These are phyloP conservation scores for Pyrenochaeta sp. DNA, from an alignment of 2,329 filamentous ascomycete genomes.

Conservation along the genomic window DNA sequence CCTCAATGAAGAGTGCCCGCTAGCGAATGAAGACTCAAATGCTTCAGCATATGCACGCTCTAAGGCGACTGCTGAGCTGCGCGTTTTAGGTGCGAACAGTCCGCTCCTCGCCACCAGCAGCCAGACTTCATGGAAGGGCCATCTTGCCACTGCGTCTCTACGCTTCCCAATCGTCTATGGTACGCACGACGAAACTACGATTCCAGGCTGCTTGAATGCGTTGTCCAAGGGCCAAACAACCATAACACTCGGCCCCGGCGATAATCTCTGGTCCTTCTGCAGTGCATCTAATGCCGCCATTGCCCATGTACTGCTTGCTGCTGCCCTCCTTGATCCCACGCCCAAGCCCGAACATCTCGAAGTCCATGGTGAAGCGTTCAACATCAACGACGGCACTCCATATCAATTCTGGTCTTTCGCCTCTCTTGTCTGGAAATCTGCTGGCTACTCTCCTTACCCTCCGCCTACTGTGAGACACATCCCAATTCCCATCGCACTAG, in stretches of 20 bases:
- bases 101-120: neutral
- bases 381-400: constrained; percentile 45
- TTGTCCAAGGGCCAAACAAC: constrained; percentile 29
- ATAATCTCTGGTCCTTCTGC: constrained; percentile 42
- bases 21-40: constrained; percentile 19
- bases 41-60: constrained; percentile 14
- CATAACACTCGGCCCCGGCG: constrained; percentile 39
- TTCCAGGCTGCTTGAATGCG: constrained; percentile 17
- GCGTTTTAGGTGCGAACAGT: constrained; percentile 18
- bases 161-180: constrained; percentile 23
- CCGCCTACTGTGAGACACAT: constrained; percentile 16
- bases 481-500: constrained; percentile 25
- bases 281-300: constrained; percentile 36
- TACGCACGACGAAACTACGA: constrained; percentile 8
- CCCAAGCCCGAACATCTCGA: constrained; percentile 3
- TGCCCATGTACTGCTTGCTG: constrained; percentile 38
- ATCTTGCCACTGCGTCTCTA: constrained; percentile 14
- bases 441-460: constrained; percentile 25
- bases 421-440: constrained; percentile 28
- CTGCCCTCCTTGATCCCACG: constrained; percentile 31
- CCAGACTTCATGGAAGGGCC: constrained; percentile 4
- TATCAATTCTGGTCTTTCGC: constrained; percentile 47
- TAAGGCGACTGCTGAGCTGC: constrained; percentile 21
- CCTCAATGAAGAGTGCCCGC: constrained; percentile 8
- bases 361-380: constrained; percentile 47